Evolutionary conservation across 1,284 basidiomycete species (phyloP).

Genomic region (Mycena sp.): DNA sequence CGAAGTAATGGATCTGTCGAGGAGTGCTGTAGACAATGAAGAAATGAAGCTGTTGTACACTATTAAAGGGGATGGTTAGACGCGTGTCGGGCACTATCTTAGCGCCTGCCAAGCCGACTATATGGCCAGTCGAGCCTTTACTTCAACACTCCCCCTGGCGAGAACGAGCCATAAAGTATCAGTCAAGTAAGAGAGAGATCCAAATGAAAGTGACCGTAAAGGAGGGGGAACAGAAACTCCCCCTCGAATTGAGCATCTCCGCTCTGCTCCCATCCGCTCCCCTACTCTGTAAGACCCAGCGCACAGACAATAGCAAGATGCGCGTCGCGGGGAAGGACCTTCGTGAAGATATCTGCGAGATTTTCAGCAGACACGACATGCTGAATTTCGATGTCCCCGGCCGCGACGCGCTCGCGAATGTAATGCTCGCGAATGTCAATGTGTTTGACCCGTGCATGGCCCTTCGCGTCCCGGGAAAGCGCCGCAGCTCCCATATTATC

Average conservation of each 20-base stretch:
- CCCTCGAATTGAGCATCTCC: slow-evolving; percentile 16
- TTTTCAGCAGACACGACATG: slow-evolving; percentile 44
- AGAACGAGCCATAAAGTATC: background rate
- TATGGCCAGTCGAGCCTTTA: slow-evolving; percentile 4
- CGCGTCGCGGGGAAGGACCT: slow-evolving; percentile 39
- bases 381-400: slow-evolving; percentile 37
- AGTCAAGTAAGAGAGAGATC: slow-evolving; percentile 4
- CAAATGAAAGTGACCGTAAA: background rate
- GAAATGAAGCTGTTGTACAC: background rate
- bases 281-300: slow-evolving; percentile 9
- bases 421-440: slow-evolving; percentile 55
- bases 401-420: slow-evolving; percentile 45
- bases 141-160: slow-evolving; percentile 21
- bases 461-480: slow-evolving; percentile 44
- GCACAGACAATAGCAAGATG: slow-evolving; percentile 3
- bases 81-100: too few species aligned
- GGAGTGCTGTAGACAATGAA: background rate
- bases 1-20: too few species aligned
- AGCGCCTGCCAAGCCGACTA: background rate
- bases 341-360: slow-evolving; percentile 53
- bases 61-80: background rate
- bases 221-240: slow-evolving; percentile 9
- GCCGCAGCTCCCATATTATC: slow-evolving; percentile 51
- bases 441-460: slow-evolving; percentile 49
- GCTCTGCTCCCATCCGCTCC: slow-evolving; percentile 13